phyloP scores from a whole-genome alignment of 2,329 filamentous ascomycete species.

The Colletotrichum costaricense region DNA sequence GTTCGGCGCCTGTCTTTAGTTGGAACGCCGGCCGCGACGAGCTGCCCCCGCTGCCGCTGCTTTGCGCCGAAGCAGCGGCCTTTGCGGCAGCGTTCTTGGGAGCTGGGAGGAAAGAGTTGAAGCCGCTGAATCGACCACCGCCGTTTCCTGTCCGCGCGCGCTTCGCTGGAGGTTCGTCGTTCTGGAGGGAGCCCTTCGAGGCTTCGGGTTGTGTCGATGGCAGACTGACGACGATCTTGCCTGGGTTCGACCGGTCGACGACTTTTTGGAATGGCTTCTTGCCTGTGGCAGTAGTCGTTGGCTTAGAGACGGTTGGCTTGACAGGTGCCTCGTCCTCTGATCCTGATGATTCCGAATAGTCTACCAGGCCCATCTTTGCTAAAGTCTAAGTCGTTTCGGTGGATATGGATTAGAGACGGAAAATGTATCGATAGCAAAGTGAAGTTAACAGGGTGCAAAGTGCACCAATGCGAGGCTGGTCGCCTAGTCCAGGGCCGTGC shows the following conservation, averaged over 20 bases:
- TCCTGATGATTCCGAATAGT: slow-evolving; percentile 86
- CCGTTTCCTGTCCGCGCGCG: slow-evolving; percentile 66
- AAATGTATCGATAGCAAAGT: background rate
- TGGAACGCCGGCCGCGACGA: slow-evolving; percentile 56
- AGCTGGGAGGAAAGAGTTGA: slow-evolving; percentile 87
- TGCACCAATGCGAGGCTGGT: slow-evolving; percentile 20
- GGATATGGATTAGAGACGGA: background rate
- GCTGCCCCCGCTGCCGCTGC: slow-evolving; percentile 41
- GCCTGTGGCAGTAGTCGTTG: slow-evolving; percentile 39
- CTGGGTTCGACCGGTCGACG: slow-evolving; percentile 82
- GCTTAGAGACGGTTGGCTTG: slow-evolving; percentile 44
- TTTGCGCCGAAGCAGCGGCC: slow-evolving; percentile 45
- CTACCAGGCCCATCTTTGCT: slow-evolving; percentile 78
- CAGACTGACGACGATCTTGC: slow-evolving; percentile 86
- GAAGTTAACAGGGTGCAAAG: slow-evolving; percentile 1
- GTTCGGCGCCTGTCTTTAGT: slow-evolving; percentile 85
- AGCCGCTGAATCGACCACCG: slow-evolving; percentile 79
- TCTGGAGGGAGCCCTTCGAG: slow-evolving; percentile 41
- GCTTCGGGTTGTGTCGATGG: slow-evolving; percentile 60
- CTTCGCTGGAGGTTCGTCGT: slow-evolving; percentile 75
- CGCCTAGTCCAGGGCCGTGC: slow-evolving; percentile 12
- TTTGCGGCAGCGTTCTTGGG: slow-evolving; percentile 74
- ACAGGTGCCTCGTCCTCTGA: slow-evolving; percentile 57
- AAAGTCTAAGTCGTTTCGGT: background rate
- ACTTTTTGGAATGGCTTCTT: slow-evolving; percentile 80